Base-by-base conservation (phyloP, 164 flowering plant species). In the Sextonia rubra region DNA sequence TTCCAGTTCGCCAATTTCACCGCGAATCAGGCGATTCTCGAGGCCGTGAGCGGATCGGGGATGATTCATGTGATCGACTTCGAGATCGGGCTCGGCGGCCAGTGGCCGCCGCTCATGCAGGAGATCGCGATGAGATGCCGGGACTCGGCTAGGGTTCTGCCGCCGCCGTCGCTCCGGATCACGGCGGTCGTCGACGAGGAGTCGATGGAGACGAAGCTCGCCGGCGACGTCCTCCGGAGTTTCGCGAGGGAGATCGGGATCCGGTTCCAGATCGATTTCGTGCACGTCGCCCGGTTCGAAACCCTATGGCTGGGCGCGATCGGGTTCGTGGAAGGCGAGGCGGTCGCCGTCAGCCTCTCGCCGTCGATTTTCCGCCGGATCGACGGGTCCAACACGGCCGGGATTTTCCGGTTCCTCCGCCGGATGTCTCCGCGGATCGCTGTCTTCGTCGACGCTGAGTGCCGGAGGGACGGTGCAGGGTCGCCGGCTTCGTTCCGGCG, bases 11-110 rank as follows among this genome's bases (percentile, higher is more conserved):
- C 93, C 27, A 86, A 88, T 75, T 92, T 94, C 88, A 90, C 97
- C n/a, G 82, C 89, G 15, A 92, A 86, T 60, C 98, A 94, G 74
- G 90, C 93, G 5, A 78, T 94, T 60, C 92, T 94, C n/a, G 98
- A 92, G 26, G 84, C 94, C 9, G 70, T 89, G 1, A 85, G 83
- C 18, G 90, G 87, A 26, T 74, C 85, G 37, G 48, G 70, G 55
- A 73, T 80, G 77, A 60, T 92, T 70, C 97, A 92, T 74, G 75
- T 90, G 66, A 75, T 94, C 56, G 98, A 94, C 71, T 92, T 94
- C 77, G 97, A 94, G 23, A 87, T 94, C 77, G 94, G 93, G 0
- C 69, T 94, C n/a, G 98, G 98, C 3, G 89, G 89, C 6, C 92
- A 91, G 44, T 92, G 95, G 90, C 91, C 97, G 12, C 92, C 97